Evolutionary conservation across 805 yeast species (phyloP).

Genomic region (Lachancea thermotolerans): DNA sequence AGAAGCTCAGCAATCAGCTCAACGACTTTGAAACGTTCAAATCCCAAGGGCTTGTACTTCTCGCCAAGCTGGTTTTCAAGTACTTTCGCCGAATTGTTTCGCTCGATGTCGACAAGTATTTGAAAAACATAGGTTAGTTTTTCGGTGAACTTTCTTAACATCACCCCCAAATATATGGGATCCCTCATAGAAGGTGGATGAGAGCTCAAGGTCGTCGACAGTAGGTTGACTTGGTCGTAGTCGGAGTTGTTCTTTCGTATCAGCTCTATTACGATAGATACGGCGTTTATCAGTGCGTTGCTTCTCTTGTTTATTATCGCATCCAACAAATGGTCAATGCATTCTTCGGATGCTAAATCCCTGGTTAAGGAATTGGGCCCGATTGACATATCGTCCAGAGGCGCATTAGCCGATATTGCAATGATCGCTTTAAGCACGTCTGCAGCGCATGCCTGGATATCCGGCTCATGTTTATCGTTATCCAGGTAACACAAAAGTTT

Average conservation of each 20-base stretch:
- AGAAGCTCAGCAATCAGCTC: conserved; percentile 90
- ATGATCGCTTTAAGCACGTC: conserved; percentile 91
- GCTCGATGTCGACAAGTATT: conserved; percentile 21
- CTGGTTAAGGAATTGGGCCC: conserved; percentile 92
- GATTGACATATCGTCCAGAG: conserved; percentile 67
- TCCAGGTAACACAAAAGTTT: conserved; percentile 57
- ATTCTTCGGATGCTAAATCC: conserved; percentile 67
- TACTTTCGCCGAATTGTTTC: conserved; percentile 18
- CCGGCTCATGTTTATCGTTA: conserved; percentile 50
- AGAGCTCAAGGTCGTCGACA: conserved; percentile 64
- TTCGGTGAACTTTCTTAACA: conserved; percentile 67
- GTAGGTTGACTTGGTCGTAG: conserved; percentile 78
- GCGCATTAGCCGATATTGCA: conserved; percentile 90
- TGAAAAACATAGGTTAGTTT: conserved; percentile 35
- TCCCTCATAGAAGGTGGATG: conserved; percentile 89
- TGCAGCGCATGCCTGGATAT: conserved; percentile 84
- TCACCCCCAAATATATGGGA: conserved; percentile 81
- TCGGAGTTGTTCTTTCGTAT: conserved; percentile 95
- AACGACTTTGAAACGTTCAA: conserved; percentile 82
- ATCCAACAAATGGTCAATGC: conserved; percentile 54
- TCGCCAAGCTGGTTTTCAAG: conserved; percentile 59
- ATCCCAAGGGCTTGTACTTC: conserved; percentile 68
- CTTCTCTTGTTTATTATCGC: conserved; percentile 66
- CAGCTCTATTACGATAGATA: conserved; percentile 86
- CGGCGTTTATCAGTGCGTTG: conserved; percentile 81